phyloP scores from a whole-genome alignment of 2,329 filamentous ascomycete genomes.

The Colletotrichum chrysophilum region DNA sequence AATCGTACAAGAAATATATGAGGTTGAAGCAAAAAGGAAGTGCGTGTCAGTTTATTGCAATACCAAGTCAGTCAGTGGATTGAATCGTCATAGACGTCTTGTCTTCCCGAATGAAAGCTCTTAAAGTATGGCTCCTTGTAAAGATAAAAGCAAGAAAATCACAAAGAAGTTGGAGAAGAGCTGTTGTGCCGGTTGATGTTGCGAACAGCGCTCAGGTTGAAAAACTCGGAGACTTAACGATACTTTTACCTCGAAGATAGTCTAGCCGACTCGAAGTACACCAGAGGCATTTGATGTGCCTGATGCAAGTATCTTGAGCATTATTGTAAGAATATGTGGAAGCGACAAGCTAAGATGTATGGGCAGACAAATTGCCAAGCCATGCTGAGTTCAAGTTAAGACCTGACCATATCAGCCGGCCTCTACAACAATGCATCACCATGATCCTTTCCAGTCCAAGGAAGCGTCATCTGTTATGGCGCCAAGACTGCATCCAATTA shows the following conservation, averaged over 20 bases:
- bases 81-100: not conserved
- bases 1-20: fast-evolving
- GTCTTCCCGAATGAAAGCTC: not conserved
- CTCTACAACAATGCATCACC: not conserved
- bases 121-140: too few relatives aligned
- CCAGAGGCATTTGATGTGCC: too few relatives aligned
- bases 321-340: too few relatives aligned
- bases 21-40: not conserved
- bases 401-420: not conserved
- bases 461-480: not conserved
- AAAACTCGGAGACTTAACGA: fast-evolving
- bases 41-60: not conserved
- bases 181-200: too few relatives aligned
- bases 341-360: not conserved
- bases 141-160: too few relatives aligned
- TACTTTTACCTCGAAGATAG: too few relatives aligned
- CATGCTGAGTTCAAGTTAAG: not conserved
- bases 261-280: too few relatives aligned
- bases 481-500: not conserved
- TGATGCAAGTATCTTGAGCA: too few relatives aligned
- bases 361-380: not conserved
- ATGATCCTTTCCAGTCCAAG: not conserved
- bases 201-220: too few relatives aligned
- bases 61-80: not conserved
- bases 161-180: too few relatives aligned